Evolutionary conservation across 805 yeast species (phyloP), one percentile per base, ranked within the genome.

Genomic region (Saturnispora bothae): DNA sequence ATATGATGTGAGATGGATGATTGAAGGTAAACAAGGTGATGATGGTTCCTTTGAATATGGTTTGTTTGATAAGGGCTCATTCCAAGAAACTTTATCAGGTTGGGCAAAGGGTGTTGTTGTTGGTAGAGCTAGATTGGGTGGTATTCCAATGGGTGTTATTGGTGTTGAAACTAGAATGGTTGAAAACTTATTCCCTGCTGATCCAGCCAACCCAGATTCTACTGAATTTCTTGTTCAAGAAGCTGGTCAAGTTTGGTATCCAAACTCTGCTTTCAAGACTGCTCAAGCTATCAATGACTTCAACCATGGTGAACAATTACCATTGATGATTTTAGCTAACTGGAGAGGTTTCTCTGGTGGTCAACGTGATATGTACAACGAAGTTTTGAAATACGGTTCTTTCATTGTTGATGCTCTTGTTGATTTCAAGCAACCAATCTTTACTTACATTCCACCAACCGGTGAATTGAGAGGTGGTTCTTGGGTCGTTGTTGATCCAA

Each of bases 271-370:
- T 15, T 92, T 83, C 74, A 92, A 92, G 77, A 92, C 99, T 32
- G 95, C 99, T 3, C 98, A 92, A 68, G 97, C 98, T 17, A 89
- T 92, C 53, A 81, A 80, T 48, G 98, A 92, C 60, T 92, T 92
- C 76, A 92, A 92, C 71, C 68, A 85, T 57, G 99, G 99, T 71
- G 99, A 92, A 64, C 89, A 88, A 64, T 72, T 92, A 56, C 99
- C 99, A 47, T 71, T 92, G 62, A 83, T 92, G 94, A 85, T 92
- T 49, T 68, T 92, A 51, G 98, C 98, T 43, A 92, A 92, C 75
- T 92, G 99, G 99, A 83, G 99, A 78, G 99, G 99, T 56, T 92
- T 92, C 78, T 85, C 96, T 49, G 98, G 99, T 70, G 98, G 99
- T 61, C 99, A 92, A 71, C 83, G 96, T 60, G 99, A 92, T 64